Percentiles rank a stretch among this genome's conserved stretches.
Conservation (phyloP, 306 rosid species). For the Vigna hirtella region DNA sequence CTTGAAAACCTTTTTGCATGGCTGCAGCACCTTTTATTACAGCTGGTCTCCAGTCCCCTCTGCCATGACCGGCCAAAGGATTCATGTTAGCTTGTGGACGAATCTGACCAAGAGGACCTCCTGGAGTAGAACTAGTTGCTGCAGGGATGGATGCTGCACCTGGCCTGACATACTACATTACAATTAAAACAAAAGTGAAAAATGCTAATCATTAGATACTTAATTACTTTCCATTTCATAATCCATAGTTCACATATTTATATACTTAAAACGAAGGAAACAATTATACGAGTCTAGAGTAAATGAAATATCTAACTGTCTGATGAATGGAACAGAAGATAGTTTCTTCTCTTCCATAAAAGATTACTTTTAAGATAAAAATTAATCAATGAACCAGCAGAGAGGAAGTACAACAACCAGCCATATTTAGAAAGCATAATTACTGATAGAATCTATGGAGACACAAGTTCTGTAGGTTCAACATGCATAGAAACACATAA, state of each 20-base stretch:
- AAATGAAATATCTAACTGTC: slow-evolving; percentile 33
- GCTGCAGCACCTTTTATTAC: slow-evolving; percentile 66
- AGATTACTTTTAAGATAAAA: slow-evolving; percentile 10
- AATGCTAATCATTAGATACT: slow-evolving; percentile 30
- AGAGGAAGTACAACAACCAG: slow-evolving; percentile 1
- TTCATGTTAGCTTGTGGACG: slow-evolving; percentile 75
- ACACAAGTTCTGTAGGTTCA: slow-evolving; percentile 3
- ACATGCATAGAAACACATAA: slow-evolving; percentile 1
- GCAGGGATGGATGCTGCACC: slow-evolving; percentile 87
- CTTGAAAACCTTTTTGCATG: slow-evolving; percentile 79
- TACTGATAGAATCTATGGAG: background rate
- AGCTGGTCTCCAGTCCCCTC: slow-evolving; percentile 97
- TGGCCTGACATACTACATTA: slow-evolving; percentile 73
- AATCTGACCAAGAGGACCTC: slow-evolving; percentile 79
- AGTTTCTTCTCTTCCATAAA: slow-evolving; percentile 31
- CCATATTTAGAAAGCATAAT: slow-evolving; percentile 11
- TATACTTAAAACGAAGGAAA: slow-evolving; percentile 26
- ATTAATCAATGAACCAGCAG: slow-evolving; percentile 15
- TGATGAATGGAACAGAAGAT: slow-evolving; percentile 1
- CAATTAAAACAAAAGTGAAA: slow-evolving; percentile 31
- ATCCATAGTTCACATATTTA: slow-evolving; percentile 13
- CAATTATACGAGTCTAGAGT: background rate
- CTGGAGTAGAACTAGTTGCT: slow-evolving; percentile 65
- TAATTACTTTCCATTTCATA: slow-evolving; percentile 2
- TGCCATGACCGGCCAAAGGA: slow-evolving; percentile 75